Conservation (phyloP, 106 monocot genomes). For the Allium fistulosum region DNA sequence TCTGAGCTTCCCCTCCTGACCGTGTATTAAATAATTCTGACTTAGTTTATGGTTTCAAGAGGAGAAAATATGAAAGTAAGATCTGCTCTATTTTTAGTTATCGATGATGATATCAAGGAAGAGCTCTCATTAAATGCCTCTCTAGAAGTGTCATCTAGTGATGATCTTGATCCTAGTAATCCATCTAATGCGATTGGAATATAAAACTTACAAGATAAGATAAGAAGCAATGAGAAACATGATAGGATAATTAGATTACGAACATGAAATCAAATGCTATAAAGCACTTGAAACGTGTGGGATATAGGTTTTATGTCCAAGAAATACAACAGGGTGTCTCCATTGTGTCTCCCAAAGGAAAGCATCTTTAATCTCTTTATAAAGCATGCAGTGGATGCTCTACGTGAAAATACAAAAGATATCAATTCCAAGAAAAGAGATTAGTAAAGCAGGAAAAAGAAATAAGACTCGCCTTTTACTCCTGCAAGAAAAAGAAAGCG, state of each 20-base stretch:
- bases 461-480: not conserved
- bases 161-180: constrained; percentile 6
- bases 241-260: no score
- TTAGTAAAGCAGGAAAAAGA: constrained; percentile 17
- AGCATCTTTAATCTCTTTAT: constrained; percentile 33
- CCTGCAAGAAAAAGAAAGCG: no score
- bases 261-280: constrained; percentile 14
- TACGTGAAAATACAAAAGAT: not conserved
- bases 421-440: constrained; percentile 10
- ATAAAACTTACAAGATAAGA: constrained; percentile 14
- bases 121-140: not conserved
- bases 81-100: not conserved
- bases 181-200: constrained; percentile 16
- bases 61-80: not conserved
- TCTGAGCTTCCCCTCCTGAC: constrained; percentile 45
- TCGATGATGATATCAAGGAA: not conserved
- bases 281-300: constrained; percentile 31
- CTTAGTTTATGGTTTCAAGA: constrained; percentile 27
- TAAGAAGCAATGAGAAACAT: not conserved
- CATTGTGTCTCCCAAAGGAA: constrained; percentile 34
- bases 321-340: constrained; percentile 13
- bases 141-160: not conserved
- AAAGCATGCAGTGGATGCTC: constrained; percentile 36
- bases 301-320: constrained; percentile 31
- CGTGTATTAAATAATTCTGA: constrained; percentile 1